Evolutionary conservation across 2,329 filamentous ascomycete genomes (phyloP).

Genomic region (Apiospora hydei): DNA sequence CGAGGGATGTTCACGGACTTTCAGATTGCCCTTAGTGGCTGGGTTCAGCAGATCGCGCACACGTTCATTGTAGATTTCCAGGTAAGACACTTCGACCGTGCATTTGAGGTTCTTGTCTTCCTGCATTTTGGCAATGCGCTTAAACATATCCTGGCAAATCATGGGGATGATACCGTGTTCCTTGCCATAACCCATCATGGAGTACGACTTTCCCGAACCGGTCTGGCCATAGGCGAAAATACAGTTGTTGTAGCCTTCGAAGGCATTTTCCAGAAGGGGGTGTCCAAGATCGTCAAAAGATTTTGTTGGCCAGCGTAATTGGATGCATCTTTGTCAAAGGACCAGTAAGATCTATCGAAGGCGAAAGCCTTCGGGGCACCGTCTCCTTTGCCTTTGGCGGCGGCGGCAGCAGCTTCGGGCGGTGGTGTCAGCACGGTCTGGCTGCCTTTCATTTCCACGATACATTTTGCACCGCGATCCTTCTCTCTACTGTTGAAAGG

Average conservation of each 20-base stretch:
- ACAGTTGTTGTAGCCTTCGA: constrained; percentile 98
- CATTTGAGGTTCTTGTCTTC: constrained; percentile 80
- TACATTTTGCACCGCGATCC: constrained; percentile 92
- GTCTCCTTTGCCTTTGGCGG: constrained; percentile 72
- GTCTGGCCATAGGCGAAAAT: constrained; percentile 99
- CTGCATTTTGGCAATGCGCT: constrained; percentile 76
- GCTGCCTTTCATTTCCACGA: constrained; percentile 93
- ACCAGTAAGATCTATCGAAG: constrained; percentile 98
- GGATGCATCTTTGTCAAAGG: constrained; percentile 81
- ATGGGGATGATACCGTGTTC: constrained; percentile 95
- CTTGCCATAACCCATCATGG: constrained; percentile 99
- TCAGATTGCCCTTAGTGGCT: constrained; percentile 92
- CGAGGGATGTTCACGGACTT: constrained; percentile 96
- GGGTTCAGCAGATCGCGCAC: constrained; percentile 96
- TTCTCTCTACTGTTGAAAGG: constrained; percentile 97
- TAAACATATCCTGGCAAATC: constrained; percentile 98
- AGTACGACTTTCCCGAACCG: constrained; percentile 97
- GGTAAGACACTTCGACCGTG: constrained; percentile 96
- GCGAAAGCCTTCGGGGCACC: constrained; percentile 85
- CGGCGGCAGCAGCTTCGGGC: constrained; percentile 61
- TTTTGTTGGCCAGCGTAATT: constrained; percentile 91
- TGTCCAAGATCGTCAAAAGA: constrained; percentile 84
- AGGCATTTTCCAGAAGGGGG: constrained; percentile 95
- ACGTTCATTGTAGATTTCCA: constrained; percentile 99
- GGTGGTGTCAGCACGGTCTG: constrained; percentile 88